phyloP scores from a whole-genome alignment of 163 green algal genomes.

The Scenedesmus sp. region DNA sequence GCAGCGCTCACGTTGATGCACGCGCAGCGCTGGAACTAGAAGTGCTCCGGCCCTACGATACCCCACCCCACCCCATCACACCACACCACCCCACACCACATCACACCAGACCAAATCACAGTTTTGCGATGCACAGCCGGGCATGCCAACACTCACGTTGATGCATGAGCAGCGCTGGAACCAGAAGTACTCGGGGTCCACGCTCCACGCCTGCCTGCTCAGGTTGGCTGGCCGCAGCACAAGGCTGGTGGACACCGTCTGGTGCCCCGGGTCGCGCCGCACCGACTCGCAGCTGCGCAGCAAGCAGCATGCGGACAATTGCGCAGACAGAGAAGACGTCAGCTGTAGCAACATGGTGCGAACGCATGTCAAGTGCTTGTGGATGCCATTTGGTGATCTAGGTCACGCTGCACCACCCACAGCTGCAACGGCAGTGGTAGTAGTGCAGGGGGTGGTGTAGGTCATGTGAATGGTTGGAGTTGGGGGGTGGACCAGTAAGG shows the following conservation, averaged over 20 bases:
- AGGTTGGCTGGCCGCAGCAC: constrained; percentile 35
- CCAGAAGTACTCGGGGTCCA: constrained; percentile 69
- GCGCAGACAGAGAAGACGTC: background rate
- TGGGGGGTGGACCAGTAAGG: too few species aligned
- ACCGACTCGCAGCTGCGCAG: background rate
- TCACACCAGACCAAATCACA: background rate
- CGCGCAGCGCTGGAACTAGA: background rate
- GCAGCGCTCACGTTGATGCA: background rate
- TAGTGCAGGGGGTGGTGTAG: too few species aligned
- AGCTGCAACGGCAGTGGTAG: too few species aligned
- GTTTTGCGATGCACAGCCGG: too few species aligned
- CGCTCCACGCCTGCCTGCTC: constrained; percentile 34
- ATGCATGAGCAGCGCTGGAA: constrained; percentile 56
- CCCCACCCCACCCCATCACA: background rate
- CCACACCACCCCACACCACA: background rate
- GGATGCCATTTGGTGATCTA: too few species aligned
- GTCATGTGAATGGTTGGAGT: too few species aligned
- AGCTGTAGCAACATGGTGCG: background rate
- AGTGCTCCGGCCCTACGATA: background rate
- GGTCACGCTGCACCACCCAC: too few species aligned
- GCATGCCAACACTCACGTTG: background rate
- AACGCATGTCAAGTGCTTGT: too few species aligned
- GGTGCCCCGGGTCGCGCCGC: background rate
- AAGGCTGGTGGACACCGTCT: background rate
- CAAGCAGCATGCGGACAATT: background rate